Evolutionary conservation across 2,329 filamentous ascomycete species (phyloP).

Genomic region (Neofusicoccum sp.): DNA sequence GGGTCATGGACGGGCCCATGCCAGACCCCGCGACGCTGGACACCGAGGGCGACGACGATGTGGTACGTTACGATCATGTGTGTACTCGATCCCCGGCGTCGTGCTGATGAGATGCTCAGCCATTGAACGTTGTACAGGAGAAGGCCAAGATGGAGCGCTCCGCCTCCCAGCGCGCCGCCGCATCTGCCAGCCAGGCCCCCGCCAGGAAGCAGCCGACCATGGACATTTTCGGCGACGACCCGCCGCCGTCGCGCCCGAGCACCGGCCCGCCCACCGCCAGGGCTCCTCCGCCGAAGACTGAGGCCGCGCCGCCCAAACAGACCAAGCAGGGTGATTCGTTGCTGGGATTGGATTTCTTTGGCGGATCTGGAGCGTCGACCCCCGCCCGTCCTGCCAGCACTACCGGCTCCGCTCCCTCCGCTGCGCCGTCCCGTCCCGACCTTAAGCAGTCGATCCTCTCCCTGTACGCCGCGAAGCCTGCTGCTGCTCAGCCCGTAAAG

Average conservation of each 20-base stretch:
- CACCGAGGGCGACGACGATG: slow-evolving; percentile 79
- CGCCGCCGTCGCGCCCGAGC: slow-evolving; percentile 65
- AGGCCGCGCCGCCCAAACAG: slow-evolving; percentile 57
- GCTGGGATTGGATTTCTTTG: slow-evolving; percentile 89
- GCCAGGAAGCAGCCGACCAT: slow-evolving; percentile 43
- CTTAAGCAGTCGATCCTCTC: slow-evolving; percentile 97
- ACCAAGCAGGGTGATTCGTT: slow-evolving; percentile 81
- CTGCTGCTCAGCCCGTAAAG: slow-evolving; percentile 62
- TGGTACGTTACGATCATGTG: slow-evolving; percentile 55
- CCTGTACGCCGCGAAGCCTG: slow-evolving; percentile 81
- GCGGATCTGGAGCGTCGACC: slow-evolving; percentile 58
- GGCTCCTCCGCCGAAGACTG: slow-evolving; percentile 63
- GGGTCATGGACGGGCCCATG: slow-evolving; percentile 97
- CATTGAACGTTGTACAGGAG: slow-evolving; percentile 66
- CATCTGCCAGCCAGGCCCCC: slow-evolving; percentile 38
- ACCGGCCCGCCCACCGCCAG: slow-evolving; percentile 64
- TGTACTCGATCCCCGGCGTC: background rate
- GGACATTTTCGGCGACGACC: slow-evolving; percentile 81
- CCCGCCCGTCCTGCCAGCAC: slow-evolving; percentile 77
- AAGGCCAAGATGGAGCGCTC: slow-evolving; percentile 67
- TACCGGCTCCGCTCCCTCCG: slow-evolving; percentile 52
- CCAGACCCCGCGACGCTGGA: slow-evolving; percentile 90
- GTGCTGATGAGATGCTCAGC: slow-evolving; percentile 41
- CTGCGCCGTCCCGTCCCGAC: slow-evolving; percentile 77
- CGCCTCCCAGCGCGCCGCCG: slow-evolving; percentile 50